phyloP scores from a whole-genome alignment of 176 grass and related monocot species.

The Themeda triandra region DNA sequence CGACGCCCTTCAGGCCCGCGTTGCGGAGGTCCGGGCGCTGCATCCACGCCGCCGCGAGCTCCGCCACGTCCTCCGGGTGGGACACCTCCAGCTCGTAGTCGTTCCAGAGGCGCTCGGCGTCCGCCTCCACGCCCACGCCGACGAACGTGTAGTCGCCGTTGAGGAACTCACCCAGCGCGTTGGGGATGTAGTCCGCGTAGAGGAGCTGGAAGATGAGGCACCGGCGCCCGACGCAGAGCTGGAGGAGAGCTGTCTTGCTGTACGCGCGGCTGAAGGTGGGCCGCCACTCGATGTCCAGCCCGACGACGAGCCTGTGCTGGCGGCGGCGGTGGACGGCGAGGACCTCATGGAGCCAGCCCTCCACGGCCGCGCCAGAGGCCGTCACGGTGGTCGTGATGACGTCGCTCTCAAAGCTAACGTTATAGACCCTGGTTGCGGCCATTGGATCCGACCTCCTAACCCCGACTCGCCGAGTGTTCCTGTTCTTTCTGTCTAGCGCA shows the following conservation, averaged over 20 bases:
- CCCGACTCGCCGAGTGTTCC: not conserved
- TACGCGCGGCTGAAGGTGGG: not conserved
- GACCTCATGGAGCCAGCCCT: not conserved
- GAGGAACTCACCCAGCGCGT: not conserved
- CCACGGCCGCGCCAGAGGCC: slow-evolving; percentile 25
- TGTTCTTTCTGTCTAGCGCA: not conserved
- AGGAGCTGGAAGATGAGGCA: slow-evolving; percentile 12
- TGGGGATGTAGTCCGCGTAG: not conserved
- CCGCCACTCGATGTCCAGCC: slow-evolving; percentile 20
- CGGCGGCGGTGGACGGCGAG: not conserved
- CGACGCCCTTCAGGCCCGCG: slow-evolving; percentile 30
- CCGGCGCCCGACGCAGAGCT: slow-evolving; percentile 20
- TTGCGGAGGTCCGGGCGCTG: slow-evolving; percentile 10
- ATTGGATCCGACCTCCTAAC: not conserved
- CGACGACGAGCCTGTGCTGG: slow-evolving; percentile 18
- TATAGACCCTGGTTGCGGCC: slow-evolving; percentile 1
- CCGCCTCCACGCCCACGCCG: not conserved
- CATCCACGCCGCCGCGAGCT: slow-evolving; percentile 16
- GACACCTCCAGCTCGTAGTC: not conserved
- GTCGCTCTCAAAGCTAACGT: not conserved
- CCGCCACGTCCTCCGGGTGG: slow-evolving; percentile 1
- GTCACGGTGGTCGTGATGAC: slow-evolving; percentile 39
- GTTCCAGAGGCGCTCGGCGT: slow-evolving; percentile 23
- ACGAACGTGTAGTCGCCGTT: not conserved
- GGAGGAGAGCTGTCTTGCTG: not conserved